Evolutionary conservation across 1,139 yeast genomes (phyloP).

Genomic region (Zhuliangozyma parablackwelliae): DNA sequence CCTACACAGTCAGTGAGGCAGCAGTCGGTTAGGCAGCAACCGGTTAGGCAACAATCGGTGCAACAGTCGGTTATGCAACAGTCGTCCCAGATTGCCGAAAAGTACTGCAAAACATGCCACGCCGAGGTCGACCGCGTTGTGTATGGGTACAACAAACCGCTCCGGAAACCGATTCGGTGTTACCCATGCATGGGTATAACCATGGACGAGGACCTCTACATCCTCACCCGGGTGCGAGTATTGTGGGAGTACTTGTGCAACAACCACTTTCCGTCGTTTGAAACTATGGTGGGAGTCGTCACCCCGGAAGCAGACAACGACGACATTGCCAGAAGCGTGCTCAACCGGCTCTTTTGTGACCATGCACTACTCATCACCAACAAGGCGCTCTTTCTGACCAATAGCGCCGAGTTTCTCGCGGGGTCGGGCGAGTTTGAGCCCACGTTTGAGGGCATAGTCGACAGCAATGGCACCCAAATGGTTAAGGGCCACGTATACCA

Average conservation of each 20-base stretch:
- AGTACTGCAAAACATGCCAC: slow-evolving; percentile 10
- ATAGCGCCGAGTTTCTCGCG: slow-evolving; percentile 4
- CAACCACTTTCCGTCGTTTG: slow-evolving; percentile 13
- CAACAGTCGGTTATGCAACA: too few relatives aligned
- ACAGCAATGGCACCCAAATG: slow-evolving; percentile 8
- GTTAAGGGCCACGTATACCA: slow-evolving; percentile 5
- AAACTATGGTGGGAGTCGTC: slow-evolving; percentile 9
- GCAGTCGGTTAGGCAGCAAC: too few relatives aligned
- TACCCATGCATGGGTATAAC: slow-evolving; percentile 11
- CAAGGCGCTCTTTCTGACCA: slow-evolving; percentile 6
- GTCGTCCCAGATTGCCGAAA: too few relatives aligned
- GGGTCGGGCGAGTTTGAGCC: slow-evolving; percentile 13
- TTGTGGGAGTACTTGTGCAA: slow-evolving; percentile 13
- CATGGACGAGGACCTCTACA: slow-evolving; percentile 8
- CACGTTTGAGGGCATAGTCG: slow-evolving; percentile 7
- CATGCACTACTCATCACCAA: slow-evolving; percentile 9
- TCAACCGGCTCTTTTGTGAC: slow-evolving; percentile 16
- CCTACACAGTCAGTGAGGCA: background rate
- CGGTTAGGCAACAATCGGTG: too few relatives aligned
- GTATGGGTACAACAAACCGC: slow-evolving; percentile 11
- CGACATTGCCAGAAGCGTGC: slow-evolving; percentile 4
- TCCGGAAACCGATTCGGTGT: slow-evolving; percentile 9
- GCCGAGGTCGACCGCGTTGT: slow-evolving; percentile 13
- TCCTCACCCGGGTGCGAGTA: slow-evolving; percentile 15
- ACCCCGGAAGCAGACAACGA: slow-evolving; percentile 1